Percentiles rank a stretch among this genome's conserved stretches.
phyloP scores from a whole-genome alignment of 2,329 filamentous ascomycete species.

The Pyrenochaeta sp. region DNA sequence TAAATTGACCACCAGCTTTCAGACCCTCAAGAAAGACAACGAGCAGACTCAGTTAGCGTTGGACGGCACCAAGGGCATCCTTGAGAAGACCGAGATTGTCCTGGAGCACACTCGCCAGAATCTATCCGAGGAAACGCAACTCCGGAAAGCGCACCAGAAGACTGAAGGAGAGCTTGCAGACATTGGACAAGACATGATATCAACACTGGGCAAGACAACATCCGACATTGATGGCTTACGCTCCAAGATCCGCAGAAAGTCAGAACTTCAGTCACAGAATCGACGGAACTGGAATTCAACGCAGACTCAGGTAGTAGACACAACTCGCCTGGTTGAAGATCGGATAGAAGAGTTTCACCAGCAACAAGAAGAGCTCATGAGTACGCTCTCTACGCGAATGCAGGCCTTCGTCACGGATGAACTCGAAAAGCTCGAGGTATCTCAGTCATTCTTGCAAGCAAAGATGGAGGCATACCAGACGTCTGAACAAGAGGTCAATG shows the following conservation, averaged over 20 bases:
- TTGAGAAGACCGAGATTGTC: constrained; percentile 89
- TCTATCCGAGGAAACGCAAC: constrained; percentile 78
- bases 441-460: constrained; percentile 74
- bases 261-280: constrained; percentile 83
- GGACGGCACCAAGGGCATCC: constrained; percentile 79
- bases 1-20: constrained; percentile 84
- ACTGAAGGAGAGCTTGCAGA: constrained; percentile 81
- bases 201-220: constrained; percentile 79
- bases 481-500: constrained; percentile 73
- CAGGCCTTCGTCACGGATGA: constrained; percentile 79
- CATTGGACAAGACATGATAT: constrained; percentile 79
- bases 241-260: constrained; percentile 85
- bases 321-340: constrained; percentile 79
- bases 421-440: constrained; percentile 73
- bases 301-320: constrained; percentile 76
- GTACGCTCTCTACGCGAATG: constrained; percentile 74
- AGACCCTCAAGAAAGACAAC: constrained; percentile 87
- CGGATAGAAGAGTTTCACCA: constrained; percentile 76
- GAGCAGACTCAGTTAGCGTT: constrained; percentile 77
- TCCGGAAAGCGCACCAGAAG: constrained; percentile 84
- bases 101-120: constrained; percentile 78
- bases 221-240: constrained; percentile 82
- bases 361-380: constrained; percentile 76
- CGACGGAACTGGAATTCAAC: constrained; percentile 80
- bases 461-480: constrained; percentile 73